Conservation (phyloP, 352 stramenopile species). For the Phytophthora cajani region DNA sequence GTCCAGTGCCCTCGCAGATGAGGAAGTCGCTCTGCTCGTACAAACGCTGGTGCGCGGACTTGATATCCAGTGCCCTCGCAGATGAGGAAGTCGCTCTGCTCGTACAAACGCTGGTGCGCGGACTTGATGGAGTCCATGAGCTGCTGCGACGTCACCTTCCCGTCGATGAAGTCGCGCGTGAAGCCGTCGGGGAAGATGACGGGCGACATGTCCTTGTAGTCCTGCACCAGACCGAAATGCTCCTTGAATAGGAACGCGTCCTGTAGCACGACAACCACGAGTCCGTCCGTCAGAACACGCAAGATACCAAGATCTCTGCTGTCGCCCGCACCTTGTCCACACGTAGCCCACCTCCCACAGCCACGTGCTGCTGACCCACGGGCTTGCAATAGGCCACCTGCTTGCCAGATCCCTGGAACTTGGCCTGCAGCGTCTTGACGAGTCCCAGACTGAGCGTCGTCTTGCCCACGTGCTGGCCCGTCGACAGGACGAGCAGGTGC, state of each 20-base stretch:
- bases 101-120: slow-evolving; percentile 83
- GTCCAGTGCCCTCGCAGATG: slow-evolving; percentile 95
- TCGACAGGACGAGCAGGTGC: slow-evolving; percentile 89
- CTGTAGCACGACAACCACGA: slow-evolving; percentile 28
- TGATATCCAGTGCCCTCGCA: slow-evolving; percentile 96
- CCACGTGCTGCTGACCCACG: slow-evolving; percentile 95
- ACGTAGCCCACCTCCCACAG: slow-evolving; percentile 79
- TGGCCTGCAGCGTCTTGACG: slow-evolving; percentile 93
- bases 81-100: slow-evolving; percentile 93
- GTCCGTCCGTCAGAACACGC: too few relatives aligned
- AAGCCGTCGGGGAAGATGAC: slow-evolving; percentile 97
- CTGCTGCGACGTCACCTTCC: slow-evolving; percentile 89
- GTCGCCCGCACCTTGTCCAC: slow-evolving; percentile 79
- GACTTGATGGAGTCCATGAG: slow-evolving; percentile 81
- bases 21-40: slow-evolving; percentile 91
- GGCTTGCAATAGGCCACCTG: slow-evolving; percentile 95
- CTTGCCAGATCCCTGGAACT: slow-evolving; percentile 75
- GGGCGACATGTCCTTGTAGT: slow-evolving; percentile 97
- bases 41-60: slow-evolving; percentile 81
- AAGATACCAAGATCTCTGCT: neutral
- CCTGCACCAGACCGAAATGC: slow-evolving; percentile 95
- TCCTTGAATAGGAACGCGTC: slow-evolving; percentile 96
- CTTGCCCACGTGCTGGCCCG: slow-evolving; percentile 98
- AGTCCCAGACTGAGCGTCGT: slow-evolving; percentile 96
- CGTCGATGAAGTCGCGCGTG: slow-evolving; percentile 97